Conservation (phyloP, 2,329 filamentous ascomycete species). For the Fusarium algeriense region DNA sequence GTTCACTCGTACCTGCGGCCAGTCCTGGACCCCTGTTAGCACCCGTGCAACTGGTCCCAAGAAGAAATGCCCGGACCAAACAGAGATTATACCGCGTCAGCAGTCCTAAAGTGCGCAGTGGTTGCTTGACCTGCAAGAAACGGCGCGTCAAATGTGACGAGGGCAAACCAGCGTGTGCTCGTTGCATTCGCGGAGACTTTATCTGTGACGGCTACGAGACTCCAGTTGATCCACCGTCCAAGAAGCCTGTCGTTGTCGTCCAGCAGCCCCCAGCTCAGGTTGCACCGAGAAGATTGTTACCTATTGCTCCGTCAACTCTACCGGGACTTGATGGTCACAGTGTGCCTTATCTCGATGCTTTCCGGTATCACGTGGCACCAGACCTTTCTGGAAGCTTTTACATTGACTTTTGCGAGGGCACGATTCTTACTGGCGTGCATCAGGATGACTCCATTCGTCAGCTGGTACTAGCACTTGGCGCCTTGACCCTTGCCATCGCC, state of each 20-base stretch:
- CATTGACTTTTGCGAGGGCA: background rate
- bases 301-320: background rate
- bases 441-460: background rate
- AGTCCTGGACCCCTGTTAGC: background rate
- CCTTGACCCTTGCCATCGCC: background rate
- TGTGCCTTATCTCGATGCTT: background rate
- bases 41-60: background rate
- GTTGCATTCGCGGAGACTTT: background rate
- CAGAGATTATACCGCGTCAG: background rate
- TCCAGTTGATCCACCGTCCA: background rate
- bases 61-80: background rate
- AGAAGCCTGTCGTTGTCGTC: accelerated
- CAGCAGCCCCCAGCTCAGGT: background rate
- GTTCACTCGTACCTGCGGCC: background rate
- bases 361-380: background rate
- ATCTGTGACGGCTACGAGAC: background rate
- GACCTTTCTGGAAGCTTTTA: background rate
- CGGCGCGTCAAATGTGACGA: constrained; percentile 1
- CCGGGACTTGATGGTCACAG: background rate
- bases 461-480: background rate
- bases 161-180: background rate
- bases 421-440: background rate
- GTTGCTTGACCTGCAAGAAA: background rate
- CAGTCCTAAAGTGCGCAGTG: background rate
- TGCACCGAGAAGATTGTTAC: background rate